These are phyloP conservation scores for Penicillium olsonii DNA, from an alignment of 2,329 filamentous ascomycete species.

Conservation along the genomic window DNA sequence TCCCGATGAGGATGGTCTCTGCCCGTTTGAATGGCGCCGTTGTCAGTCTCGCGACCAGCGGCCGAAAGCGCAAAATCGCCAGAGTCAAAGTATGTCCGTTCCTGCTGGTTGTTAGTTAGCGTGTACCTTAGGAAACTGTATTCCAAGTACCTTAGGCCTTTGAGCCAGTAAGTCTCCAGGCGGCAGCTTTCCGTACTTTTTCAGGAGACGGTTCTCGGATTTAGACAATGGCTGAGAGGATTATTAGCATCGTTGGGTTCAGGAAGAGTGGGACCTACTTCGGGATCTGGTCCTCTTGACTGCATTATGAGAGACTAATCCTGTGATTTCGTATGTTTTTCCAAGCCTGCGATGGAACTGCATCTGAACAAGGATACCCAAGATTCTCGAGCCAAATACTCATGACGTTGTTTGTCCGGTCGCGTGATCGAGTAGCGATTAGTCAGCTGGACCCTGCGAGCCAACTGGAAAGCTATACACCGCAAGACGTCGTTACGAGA, in stretches of 20 bases:
- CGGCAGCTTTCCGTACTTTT: conserved; percentile 20
- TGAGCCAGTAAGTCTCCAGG: conserved; percentile 13
- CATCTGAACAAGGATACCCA: not conserved
- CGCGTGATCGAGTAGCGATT: not conserved
- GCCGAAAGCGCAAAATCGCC: conserved; percentile 31
- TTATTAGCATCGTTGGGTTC: conserved; percentile 4
- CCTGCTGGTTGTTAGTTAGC: conserved; percentile 15
- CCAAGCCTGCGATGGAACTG: not conserved
- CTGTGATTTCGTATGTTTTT: not conserved
- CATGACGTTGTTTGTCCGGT: not conserved
- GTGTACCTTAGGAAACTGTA: conserved; percentile 1
- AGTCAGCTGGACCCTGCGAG: too few relatives aligned
- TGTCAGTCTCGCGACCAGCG: conserved; percentile 22
- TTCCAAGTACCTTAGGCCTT: conserved; percentile 17
- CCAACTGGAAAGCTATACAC: too few relatives aligned
- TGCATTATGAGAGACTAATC: conserved; percentile 6
- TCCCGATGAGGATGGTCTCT: conserved; percentile 26
- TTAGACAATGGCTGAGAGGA: conserved; percentile 15
- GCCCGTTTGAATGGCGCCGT: conserved; percentile 25
- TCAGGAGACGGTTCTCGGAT: conserved; percentile 15
- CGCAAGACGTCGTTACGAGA: too few relatives aligned
- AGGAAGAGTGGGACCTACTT: not conserved
- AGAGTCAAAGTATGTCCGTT: conserved; percentile 32
- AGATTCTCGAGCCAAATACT: not conserved
- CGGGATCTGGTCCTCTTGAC: conserved; percentile 1